Conservation (phyloP, 2,329 filamentous ascomycete genomes). For the Didymellaceae sp. region DNA sequence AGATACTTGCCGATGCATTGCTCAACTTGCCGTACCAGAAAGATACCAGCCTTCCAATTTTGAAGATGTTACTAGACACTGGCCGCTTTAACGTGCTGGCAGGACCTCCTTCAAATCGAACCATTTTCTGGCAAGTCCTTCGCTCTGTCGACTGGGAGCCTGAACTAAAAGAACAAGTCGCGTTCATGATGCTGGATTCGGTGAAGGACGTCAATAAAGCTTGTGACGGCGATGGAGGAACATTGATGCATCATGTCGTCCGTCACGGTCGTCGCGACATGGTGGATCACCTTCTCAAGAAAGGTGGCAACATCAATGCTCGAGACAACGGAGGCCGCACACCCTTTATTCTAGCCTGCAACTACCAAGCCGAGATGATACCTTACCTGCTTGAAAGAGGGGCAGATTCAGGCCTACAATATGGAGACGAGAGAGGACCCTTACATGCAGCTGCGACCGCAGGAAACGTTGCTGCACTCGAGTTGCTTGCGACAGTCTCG, state of each 20-base stretch:
- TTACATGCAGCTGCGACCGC: slow-evolving; percentile 24
- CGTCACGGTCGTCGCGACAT: slow-evolving; percentile 61
- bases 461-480: slow-evolving; percentile 16
- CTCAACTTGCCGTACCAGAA: not conserved
- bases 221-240: slow-evolving; percentile 22
- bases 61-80: slow-evolving; percentile 22
- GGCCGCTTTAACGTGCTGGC: slow-evolving; percentile 25
- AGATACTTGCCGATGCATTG: slow-evolving; percentile 11
- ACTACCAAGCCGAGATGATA: slow-evolving; percentile 12
- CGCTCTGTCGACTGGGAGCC: slow-evolving; percentile 7
- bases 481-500: slow-evolving; percentile 10
- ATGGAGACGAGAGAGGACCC: slow-evolving; percentile 14
- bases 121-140: slow-evolving; percentile 25
- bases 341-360: slow-evolving; percentile 25
- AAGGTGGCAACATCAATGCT: slow-evolving; percentile 46
- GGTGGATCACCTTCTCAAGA: slow-evolving; percentile 79
- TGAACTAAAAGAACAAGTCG: slow-evolving; percentile 15
- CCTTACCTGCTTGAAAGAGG: slow-evolving; percentile 15
- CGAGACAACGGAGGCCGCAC: slow-evolving; percentile 17
- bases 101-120: slow-evolving; percentile 13
- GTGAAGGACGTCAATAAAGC: slow-evolving; percentile 22
- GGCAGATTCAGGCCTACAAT: slow-evolving; percentile 17
- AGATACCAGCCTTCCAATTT: slow-evolving; percentile 17
- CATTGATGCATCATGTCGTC: slow-evolving; percentile 27
- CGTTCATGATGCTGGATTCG: slow-evolving; percentile 27